These are phyloP conservation scores for Triticum urartu DNA, from an alignment of 176 grass and related monocot species.

Conservation along the genomic window DNA sequence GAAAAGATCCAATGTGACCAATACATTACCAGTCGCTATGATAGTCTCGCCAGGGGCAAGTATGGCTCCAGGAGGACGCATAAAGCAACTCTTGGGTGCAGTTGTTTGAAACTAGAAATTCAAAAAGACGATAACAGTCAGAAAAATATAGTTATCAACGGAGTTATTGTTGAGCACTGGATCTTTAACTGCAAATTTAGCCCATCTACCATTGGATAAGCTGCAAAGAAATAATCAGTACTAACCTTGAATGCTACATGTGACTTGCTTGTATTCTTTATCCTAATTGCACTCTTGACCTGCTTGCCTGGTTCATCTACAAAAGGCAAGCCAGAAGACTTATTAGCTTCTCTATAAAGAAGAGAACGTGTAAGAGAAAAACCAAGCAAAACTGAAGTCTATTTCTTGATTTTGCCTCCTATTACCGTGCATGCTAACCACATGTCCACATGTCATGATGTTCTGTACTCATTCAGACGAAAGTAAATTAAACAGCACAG, in stretches of 20 bases:
- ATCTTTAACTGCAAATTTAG: not conserved
- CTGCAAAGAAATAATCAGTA: slow-evolving; percentile 23
- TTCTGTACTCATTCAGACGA: not conserved
- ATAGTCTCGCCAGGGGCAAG: slow-evolving; percentile 94
- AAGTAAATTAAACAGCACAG: slow-evolving; percentile 4
- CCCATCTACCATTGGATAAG: not conserved
- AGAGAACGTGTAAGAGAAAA: not conserved
- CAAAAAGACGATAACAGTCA: slow-evolving; percentile 35
- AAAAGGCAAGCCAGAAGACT: slow-evolving; percentile 7
- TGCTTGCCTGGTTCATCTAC: slow-evolving; percentile 98
- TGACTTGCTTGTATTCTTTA: slow-evolving; percentile 97
- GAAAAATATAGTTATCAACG: slow-evolving; percentile 19
- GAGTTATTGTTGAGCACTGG: slow-evolving; percentile 13
- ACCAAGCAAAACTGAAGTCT: not conserved
- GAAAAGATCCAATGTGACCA: slow-evolving; percentile 21
- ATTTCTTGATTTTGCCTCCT: not conserved
- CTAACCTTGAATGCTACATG: slow-evolving; percentile 93
- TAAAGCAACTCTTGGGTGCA: slow-evolving; percentile 95
- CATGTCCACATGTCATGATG: not conserved
- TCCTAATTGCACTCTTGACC: slow-evolving; percentile 88
- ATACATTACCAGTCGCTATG: slow-evolving; percentile 78
- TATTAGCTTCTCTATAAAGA: slow-evolving; percentile 30
- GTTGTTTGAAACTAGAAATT: slow-evolving; percentile 94
- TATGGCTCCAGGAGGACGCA: slow-evolving; percentile 94
- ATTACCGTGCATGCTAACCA: not conserved